Percentiles rank a stretch among this genome's conserved stretches.
Evolutionary conservation across 2,329 filamentous ascomycete species (phyloP).

Genomic region (Thermothelomyces thermophilus): DNA sequence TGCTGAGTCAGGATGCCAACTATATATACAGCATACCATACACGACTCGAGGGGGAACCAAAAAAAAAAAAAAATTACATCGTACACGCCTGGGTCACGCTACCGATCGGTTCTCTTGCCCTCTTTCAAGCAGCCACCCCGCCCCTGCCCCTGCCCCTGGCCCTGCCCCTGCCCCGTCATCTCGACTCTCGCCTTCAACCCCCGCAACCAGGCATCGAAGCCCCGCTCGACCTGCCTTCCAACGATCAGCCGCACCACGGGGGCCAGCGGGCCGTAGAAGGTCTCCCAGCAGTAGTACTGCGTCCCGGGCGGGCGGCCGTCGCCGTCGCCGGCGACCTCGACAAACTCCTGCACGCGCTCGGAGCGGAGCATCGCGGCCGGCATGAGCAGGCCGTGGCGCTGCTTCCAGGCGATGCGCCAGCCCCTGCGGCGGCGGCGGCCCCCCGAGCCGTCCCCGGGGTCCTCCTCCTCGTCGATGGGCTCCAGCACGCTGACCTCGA

Average conservation of each 20-base stretch:
- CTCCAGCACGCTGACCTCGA: conserved; percentile 31
- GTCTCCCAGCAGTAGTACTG: conserved; percentile 41
- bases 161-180: neutral
- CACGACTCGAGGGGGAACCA: too few relatives aligned
- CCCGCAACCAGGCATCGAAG: conserved; percentile 35
- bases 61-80: too few relatives aligned
- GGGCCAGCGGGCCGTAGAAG: conserved; percentile 36
- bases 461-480: conserved; percentile 26
- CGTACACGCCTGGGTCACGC: too few relatives aligned
- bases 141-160: too few relatives aligned
- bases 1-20: too few relatives aligned
- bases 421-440: conserved; percentile 22
- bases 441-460: neutral
- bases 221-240: conserved; percentile 30
- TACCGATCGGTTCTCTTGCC: too few relatives aligned
- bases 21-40: too few relatives aligned
- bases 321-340: conserved; percentile 18
- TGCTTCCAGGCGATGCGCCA: conserved; percentile 36
- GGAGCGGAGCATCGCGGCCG: conserved; percentile 30
- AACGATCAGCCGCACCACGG: conserved; percentile 30
- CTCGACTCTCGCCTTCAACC: conserved; percentile 33
- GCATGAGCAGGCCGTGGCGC: conserved; percentile 22
- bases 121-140: too few relatives aligned
- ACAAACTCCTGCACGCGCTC: conserved; percentile 41
- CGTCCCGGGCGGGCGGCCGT: conserved; percentile 30